phyloP scores from a whole-genome alignment of 1,284 basidiomycete species.

The Microbotryum violaceum region DNA sequence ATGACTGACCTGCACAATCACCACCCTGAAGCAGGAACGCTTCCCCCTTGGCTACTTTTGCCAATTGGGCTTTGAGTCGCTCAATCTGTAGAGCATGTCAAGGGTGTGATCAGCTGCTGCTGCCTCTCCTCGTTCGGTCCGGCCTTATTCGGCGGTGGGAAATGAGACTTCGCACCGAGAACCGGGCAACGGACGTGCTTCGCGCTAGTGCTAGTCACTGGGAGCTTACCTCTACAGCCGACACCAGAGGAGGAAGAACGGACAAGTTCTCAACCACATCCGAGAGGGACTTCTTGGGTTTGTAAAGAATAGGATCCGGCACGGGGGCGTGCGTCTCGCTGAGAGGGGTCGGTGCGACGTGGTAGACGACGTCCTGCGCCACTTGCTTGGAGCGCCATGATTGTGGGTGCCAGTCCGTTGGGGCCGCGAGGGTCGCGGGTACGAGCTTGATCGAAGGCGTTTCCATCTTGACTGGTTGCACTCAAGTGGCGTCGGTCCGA shows the following conservation, averaged over 20 bases:
- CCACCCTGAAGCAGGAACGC: conserved; percentile 94
- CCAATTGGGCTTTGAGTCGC: conserved; percentile 68
- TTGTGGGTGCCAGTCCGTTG: conserved; percentile 47
- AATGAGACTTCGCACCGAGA: background rate
- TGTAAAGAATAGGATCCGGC: conserved; percentile 43
- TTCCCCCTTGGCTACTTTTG: conserved; percentile 71
- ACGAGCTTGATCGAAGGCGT: too few relatives aligned
- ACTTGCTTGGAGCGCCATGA: conserved; percentile 60
- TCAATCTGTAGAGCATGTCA: conserved; percentile 57
- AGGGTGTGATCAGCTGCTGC: background rate
- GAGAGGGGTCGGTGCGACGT: background rate
- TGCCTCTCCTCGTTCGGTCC: conserved; percentile 1
- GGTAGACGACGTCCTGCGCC: conserved; percentile 49
- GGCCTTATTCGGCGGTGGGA: background rate
- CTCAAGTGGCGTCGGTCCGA: too few relatives aligned
- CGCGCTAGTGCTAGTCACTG: too few relatives aligned
- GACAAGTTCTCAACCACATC: conserved; percentile 63
- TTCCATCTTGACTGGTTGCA: too few relatives aligned
- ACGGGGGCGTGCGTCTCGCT: background rate
- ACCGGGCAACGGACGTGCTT: background rate
- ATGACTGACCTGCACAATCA: conserved; percentile 66
- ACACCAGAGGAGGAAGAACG: conserved; percentile 75
- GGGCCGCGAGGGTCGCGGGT: too few relatives aligned
- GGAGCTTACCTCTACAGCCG: conserved; percentile 66
- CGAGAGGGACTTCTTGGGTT: conserved; percentile 41